These are phyloP conservation scores for Brachypodium distachyon DNA, from an alignment of 202 grass and related monocot genomes.

Conservation along the genomic window DNA sequence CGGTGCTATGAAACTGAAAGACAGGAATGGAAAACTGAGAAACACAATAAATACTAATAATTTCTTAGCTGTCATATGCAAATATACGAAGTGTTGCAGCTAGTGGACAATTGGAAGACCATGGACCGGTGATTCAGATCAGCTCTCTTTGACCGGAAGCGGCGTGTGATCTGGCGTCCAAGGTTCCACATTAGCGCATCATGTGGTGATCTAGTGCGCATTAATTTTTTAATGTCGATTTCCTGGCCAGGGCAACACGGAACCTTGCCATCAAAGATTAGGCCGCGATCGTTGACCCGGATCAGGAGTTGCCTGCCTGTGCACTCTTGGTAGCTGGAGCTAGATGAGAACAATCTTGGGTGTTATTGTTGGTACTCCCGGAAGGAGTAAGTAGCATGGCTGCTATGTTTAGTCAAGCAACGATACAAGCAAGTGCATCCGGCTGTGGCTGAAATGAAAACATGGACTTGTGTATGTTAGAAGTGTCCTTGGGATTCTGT, in stretches of 20 bases:
- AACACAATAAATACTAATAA: no score
- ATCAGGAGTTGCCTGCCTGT: neutral
- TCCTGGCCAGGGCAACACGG: neutral
- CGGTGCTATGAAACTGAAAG: no score
- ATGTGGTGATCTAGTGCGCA: neutral
- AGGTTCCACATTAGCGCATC: neutral
- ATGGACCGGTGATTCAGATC: slow-evolving; percentile 2
- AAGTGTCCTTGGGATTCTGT: neutral
- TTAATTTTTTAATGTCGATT: neutral
- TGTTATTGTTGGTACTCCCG: neutral
- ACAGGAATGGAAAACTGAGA: no score
- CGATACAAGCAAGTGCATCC: neutral
- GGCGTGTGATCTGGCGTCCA: slow-evolving; percentile 1
- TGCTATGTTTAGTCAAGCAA: neutral
- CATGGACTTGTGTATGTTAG: neutral
- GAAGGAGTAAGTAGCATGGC: neutral
- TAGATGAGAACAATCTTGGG: no score
- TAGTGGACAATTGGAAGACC: neutral
- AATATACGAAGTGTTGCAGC: neutral
- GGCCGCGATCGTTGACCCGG: slow-evolving; percentile 26
- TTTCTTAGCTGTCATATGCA: neutral
- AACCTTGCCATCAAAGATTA: neutral
- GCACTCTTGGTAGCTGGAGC: neutral
- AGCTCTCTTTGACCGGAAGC: slow-evolving; percentile 8
- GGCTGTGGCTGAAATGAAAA: neutral